Base-by-base conservation (phyloP, 768 basidiomycete genomes). In the Paxillus rubicundulus region DNA sequence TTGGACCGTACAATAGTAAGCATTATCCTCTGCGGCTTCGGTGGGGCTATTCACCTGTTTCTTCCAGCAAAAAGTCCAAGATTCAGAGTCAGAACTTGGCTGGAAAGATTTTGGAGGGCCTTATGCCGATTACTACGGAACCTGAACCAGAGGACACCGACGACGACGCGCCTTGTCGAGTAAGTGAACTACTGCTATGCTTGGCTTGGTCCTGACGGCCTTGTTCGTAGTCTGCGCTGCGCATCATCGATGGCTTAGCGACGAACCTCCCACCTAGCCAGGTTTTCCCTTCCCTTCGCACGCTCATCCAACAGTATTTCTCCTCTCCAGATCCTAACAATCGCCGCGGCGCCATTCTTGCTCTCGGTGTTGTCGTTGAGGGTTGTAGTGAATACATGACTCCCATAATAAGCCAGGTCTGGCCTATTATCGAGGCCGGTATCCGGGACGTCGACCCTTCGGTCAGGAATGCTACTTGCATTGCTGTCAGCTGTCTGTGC, bases 351-450 rank as follows among this genome's bases (percentile, higher is more conserved):
- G 96, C 94, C 8, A 87, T 98, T 75, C 91, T 96, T 63, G 90
- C 95, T 1, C 84, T 99, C 45, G 97, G 97, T 58, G 92, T 98
- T 45, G 84, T 86, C 41, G 93, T 98, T 52, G 97, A 99, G 70
- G 97, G 97, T 16, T 98, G 96, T 77, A 92, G 89, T 73, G 95
- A 98, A 76, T 98, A 77, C 74, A 98, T 99, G 84, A 92, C 92
- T 32, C 92, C 95, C 9, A 80, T 93, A 60, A 92, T 99, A 81
- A 72, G 69, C 54, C 80, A 91, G 62, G 86, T 99, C 27, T 99
- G 97, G 97, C 94, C 95, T 1, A 78, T 96, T 50, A 85, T 99
- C 61, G 90, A 97, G 65, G 77, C 82, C 45, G 95, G 95, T 59
- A 82, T 99, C 30, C 80, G 79, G 54, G 97, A 99, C 67, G 67